Evolutionary conservation across 768 basidiomycete genomes (phyloP), one percentile per base, ranked within the genome.

Genomic region (Terana coerulea): DNA sequence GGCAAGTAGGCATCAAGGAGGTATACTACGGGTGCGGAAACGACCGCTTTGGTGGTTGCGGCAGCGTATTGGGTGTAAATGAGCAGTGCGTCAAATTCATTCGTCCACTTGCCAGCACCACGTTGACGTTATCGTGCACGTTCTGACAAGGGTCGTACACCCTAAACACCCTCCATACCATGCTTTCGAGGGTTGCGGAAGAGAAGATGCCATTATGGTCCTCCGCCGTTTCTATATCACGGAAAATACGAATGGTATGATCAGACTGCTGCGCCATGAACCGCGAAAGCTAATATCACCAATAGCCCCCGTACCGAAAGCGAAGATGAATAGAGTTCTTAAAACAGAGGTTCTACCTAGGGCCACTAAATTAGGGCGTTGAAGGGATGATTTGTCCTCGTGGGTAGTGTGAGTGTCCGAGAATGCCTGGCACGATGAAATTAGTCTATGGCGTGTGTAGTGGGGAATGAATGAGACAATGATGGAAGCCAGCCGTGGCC

Each of bases 11-110:
- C 14, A 91, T 99, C 60, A 84, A 83, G 51, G 77, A 86, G 57
- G 95, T 98, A 5, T 88, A 83, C 54, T 98, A 91, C 65, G 97
- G 97, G 1, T 95, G 93, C 66, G 88, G 80, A 19, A 99, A 99
- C 66, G 95, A 97, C 56, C 79, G 94, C 53, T 98, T 99, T 59
- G 95, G 97, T 8, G 97, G 97, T 3, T 95, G 93, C 67, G 95
- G 91, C 35, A 95, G 94, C 60, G 95, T 99, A 5, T 72, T 97
- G 41, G 84, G 88, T 24, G 90, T 98, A 11, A 95, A 97, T 63
- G 72, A 77, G 57, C 70, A 69, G 94, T 91, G 36, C 56, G 78
- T 72, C 42, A 48, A n/a, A n/a, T n/a, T n/a, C n/a, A n/a, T n/a
- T n/a, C n/a, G n/a, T n/a, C 24, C 9, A 22, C 3, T 30, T 36